Evolutionary conservation across 208 protist genomes (phyloP), one percentile per base, ranked within the genome.

Genomic region (Porcisia hertigi): DNA sequence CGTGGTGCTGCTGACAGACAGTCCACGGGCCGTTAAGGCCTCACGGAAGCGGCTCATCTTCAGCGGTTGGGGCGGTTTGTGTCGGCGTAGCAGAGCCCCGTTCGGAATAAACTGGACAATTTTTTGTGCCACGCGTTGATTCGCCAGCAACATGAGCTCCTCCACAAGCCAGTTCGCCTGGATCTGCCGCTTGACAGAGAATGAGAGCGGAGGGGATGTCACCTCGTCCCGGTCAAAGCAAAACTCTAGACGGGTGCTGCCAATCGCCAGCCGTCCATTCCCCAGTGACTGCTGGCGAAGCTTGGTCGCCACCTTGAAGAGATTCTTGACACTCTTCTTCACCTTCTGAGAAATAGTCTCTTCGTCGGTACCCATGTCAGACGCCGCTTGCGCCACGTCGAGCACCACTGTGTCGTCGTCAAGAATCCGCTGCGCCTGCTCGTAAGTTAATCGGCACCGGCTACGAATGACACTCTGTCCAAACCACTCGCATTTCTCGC

Each of bases 141-240:
- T 98, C 0, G 95, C 95, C 9, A 98, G 77, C 12, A 98, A 75
- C 96, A 98, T 98, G 67, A 96, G 96, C 84, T 98, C 94, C 79
- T 98, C 95, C 53, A 98, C 90, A 0, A 98, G 73, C 90, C 90
- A 96, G 73, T 97, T 97, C 25, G 93, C 90, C 49, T 92, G 81
- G 41, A 88, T 94, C 79, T 86, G 90, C 20, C 64, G 30, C 55
- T 76, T 45, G 14, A 94, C 81, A 30, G 64, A 80, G 72, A 95
- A 94, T 6, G 86, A 88, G 43, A 79, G 73, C 6, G 93, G 89
- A 41, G 82, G 75, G 3, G 54, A 71, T 69, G 70, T 83, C 58
- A 60, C 54, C 16, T 75, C 63, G 49, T 84, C 88, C 58, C 89
- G 79, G 39, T 89, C 85, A 76, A 96, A 94, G 36, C 59, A 39